A percentile compares a stretch with the other conserved stretches of the same genome.
Evolutionary conservation across 805 yeast genomes (phyloP).

Genomic region (Danielia reshetovae): DNA sequence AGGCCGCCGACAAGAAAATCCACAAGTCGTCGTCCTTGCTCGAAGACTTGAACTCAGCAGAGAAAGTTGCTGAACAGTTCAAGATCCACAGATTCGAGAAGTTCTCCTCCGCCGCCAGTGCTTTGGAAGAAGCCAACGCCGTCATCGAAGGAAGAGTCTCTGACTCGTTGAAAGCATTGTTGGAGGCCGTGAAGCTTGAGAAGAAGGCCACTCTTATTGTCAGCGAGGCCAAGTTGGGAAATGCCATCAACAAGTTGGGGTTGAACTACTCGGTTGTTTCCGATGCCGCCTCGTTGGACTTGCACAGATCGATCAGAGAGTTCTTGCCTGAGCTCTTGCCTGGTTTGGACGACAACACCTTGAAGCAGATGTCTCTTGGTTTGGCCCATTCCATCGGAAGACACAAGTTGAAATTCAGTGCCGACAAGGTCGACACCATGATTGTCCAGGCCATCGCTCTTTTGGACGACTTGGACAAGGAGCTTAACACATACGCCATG

Average conservation of each 20-base stretch:
- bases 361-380: conserved; percentile 95
- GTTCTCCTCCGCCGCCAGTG: conserved; percentile 90
- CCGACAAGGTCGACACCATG: conserved; percentile 98
- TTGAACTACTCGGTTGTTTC: conserved; percentile 83
- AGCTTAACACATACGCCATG: conserved; percentile 95
- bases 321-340: conserved; percentile 91
- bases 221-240: conserved; percentile 93
- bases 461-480: conserved; percentile 96
- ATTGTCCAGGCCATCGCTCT: conserved; percentile 98
- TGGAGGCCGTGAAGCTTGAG: conserved; percentile 71
- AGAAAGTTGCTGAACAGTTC: conserved; percentile 83
- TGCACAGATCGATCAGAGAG: conserved; percentile 93
- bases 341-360: conserved; percentile 79
- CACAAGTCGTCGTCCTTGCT: conserved; percentile 75
- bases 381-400: conserved; percentile 98
- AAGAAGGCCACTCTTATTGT: conserved; percentile 87
- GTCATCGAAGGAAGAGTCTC: conserved; percentile 93
- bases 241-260: conserved; percentile 92
- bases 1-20: conserved; percentile 96
- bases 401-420: conserved; percentile 94
- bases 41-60: conserved; percentile 76
- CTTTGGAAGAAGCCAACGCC: conserved; percentile 91
- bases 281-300: conserved; percentile 91
- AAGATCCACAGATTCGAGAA: conserved; percentile 95
- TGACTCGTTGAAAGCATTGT: conserved; percentile 69